Evolutionary conservation across 2,329 filamentous ascomycete genomes (phyloP).

Genomic region (Beauveria bassiana): DNA sequence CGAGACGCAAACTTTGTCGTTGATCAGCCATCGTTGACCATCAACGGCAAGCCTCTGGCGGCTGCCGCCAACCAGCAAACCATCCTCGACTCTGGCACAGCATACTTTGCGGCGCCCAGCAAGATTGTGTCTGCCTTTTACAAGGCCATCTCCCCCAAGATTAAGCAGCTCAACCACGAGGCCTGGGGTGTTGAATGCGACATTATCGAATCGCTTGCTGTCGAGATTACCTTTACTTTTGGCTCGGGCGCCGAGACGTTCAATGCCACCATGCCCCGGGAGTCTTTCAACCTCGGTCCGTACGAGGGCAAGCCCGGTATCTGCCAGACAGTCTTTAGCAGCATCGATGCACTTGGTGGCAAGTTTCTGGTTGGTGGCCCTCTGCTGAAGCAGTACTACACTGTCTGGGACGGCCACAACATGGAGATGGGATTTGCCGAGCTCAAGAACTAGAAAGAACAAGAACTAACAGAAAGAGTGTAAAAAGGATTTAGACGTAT

Average conservation of each 20-base stretch:
- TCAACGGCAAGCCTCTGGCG: slow-evolving; percentile 17
- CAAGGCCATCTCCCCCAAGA: slow-evolving; percentile 21
- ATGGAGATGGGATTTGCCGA: slow-evolving; percentile 20
- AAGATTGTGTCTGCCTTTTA: slow-evolving; percentile 22
- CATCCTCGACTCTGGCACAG: slow-evolving; percentile 25
- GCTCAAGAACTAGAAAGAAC: slow-evolving; percentile 10
- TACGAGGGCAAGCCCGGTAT: slow-evolving; percentile 16
- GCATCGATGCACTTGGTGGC: slow-evolving; percentile 11
- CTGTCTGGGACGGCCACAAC: slow-evolving; percentile 25
- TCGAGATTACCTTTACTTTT: slow-evolving; percentile 23
- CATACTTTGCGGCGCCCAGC: slow-evolving; percentile 25
- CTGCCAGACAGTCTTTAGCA: slow-evolving; percentile 25
- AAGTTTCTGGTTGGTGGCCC: slow-evolving; percentile 27
- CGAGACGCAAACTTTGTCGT: slow-evolving; percentile 12
- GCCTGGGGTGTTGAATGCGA: slow-evolving; percentile 27
- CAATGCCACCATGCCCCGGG: slow-evolving; percentile 23
- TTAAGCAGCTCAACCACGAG: slow-evolving; percentile 24
- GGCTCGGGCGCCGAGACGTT: slow-evolving; percentile 17
- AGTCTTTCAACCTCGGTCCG: slow-evolving; percentile 26
- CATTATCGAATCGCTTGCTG: slow-evolving; percentile 19
- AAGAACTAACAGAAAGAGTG: no score
- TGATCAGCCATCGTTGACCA: slow-evolving; percentile 16
- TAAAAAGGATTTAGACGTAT: no score
- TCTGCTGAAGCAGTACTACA: slow-evolving; percentile 28
- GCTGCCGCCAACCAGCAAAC: slow-evolving; percentile 13